phyloP scores from a whole-genome alignment of 345 rosid species.

The Eucalyptus guilfoylei region DNA sequence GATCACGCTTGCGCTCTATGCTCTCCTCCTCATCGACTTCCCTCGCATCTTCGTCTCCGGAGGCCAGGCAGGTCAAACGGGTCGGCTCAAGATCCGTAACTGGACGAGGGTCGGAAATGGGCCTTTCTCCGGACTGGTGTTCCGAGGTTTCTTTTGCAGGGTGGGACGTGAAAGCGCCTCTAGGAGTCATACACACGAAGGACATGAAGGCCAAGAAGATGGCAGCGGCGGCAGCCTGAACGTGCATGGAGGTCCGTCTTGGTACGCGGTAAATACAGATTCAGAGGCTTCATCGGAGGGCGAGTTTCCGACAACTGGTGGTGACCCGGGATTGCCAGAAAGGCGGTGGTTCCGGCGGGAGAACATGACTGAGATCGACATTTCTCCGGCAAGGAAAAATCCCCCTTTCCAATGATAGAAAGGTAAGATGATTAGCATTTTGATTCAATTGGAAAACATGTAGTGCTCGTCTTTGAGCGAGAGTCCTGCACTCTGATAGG shows the following conservation, averaged over 20 bases:
- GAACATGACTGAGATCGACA: slow-evolving; percentile 59
- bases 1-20: slow-evolving; percentile 35
- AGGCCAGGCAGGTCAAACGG: no score
- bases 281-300: slow-evolving; percentile 37
- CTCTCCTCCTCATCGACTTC: slow-evolving; percentile 35
- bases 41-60: slow-evolving; percentile 9
- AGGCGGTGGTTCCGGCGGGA: slow-evolving; percentile 32
- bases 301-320: slow-evolving; percentile 5
- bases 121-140: not conserved
- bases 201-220: slow-evolving; percentile 30
- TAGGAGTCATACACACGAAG: slow-evolving; percentile 64
- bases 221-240: not conserved
- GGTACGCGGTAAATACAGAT: slow-evolving; percentile 21
- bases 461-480: not conserved
- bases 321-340: slow-evolving; percentile 24
- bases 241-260: not conserved
- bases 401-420: not conserved
- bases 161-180: slow-evolving; percentile 72
- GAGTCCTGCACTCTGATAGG: not conserved
- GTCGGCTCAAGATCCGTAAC: not conserved
- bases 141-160: slow-evolving; percentile 24
- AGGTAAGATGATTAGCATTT: not conserved
- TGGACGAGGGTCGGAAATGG: not conserved
- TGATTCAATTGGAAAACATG: not conserved
- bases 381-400: slow-evolving; percentile 12